Base-by-base conservation (phyloP, 768 basidiomycete genomes). In the Collybia mongolica region DNA sequence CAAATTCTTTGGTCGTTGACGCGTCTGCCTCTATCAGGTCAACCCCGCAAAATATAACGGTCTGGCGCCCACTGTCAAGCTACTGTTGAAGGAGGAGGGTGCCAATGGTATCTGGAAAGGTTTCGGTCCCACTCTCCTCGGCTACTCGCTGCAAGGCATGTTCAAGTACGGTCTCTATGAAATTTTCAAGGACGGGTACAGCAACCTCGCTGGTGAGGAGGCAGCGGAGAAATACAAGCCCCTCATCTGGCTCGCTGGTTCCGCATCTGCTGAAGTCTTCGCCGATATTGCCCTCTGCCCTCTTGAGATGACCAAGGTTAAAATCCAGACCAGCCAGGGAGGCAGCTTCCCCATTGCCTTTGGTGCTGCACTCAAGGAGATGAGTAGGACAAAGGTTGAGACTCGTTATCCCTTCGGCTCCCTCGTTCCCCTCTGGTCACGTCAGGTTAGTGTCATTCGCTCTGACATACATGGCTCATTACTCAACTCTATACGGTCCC, bases 91-190 rank as follows among this genome's bases (percentile, higher is more conserved):
- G 37, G 90, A 92, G 67, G 90, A 95, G 71, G 90, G 94, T 61
- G 70, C 84, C 53, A 82, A 69, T 35, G 95, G 92, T 69, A 83
- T 97, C 70, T 89, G 93, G 85, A 98, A 96, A 72, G 95, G 95
- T 62, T 76, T 97, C 65, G 90, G 90, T 32, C 95, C 95, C 47
- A 98, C 95, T 52, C 76, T 93, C 55, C 77, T 96, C 71, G 93
- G 95, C 56, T 95, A 95, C 77, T 91, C 92, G 7, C 80, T 93
- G 61, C 95, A 97, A 75, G 95, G 95, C 67, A 86, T 94, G 83
- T 93, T 96, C 88, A 98, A 98, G 74, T 97, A 92, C 70, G 95
- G 95, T 75, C 90, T 95, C 68, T 97, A 97, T 69, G 94, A 98
- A 73, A 69, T 89, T 65, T 98, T 95, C 89, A 98, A 96, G 80